These are phyloP conservation scores for Hydnum rufescens DNA, from an alignment of 768 basidiomycete genomes.

Conservation along the genomic window DNA sequence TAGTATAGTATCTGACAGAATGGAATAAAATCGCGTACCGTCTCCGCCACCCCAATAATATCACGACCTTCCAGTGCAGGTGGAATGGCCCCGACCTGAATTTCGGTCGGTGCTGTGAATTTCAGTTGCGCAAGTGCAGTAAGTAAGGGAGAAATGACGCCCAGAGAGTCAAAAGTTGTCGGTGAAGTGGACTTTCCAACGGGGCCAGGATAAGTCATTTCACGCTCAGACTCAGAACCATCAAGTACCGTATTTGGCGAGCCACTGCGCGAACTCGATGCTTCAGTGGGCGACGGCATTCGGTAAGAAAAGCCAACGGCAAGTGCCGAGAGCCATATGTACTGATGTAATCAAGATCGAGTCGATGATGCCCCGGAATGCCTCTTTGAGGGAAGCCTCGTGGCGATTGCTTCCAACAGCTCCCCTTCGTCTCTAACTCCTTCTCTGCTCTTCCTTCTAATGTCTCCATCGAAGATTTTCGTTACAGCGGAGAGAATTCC, in stretches of 20 bases:
- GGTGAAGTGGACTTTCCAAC: too few species aligned
- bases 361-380: too few species aligned
- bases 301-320: too few species aligned
- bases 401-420: too few species aligned
- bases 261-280: constrained; percentile 17
- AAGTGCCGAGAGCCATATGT: too few species aligned
- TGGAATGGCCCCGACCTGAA: constrained; percentile 71
- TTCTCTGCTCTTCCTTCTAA: too few species aligned
- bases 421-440: too few species aligned
- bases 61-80: constrained; percentile 80
- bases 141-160: constrained; percentile 76
- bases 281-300: constrained; percentile 51
- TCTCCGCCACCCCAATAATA: constrained; percentile 96
- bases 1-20: not conserved
- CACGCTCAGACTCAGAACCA: constrained; percentile 3
- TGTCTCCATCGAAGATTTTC: too few species aligned
- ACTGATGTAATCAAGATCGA: too few species aligned
- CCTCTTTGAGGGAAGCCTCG: too few species aligned
- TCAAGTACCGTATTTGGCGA: constrained; percentile 1
- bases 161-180: constrained; percentile 61
- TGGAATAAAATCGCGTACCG: constrained; percentile 16
- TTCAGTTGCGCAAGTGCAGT: constrained; percentile 64
- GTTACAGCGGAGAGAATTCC: too few species aligned
- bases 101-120: constrained; percentile 76
- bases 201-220: not conserved